Evolutionary conservation across 192 early-diverging fungal genomes (phyloP), one percentile per base, ranked within the genome.

Genomic region (Diversispora eburnea): DNA sequence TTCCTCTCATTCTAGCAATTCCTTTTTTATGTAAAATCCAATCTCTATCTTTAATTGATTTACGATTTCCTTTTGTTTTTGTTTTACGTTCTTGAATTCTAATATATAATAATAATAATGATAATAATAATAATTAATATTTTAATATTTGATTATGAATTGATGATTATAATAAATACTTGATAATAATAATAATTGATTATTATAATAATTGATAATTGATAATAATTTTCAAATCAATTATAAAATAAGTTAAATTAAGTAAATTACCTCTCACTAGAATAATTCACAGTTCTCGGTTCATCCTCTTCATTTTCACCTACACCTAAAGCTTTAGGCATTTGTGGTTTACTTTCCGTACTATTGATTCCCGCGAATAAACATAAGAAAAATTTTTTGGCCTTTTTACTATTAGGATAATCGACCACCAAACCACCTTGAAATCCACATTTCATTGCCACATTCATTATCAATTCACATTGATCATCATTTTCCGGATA

Each of bases 401-500:
- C 96, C 76, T 95, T 97, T 69, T 94, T 88, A 12, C 91, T 94
- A 82, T 98, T 98, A 46, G 97, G 97, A 76, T 93, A 98, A 79
- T 99, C 96, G 7, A 97, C 88, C 0, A 99, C 88, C 15, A 99
- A 76, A 72, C 97, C 97, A 59, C 96, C 96, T 25, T 94, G 93
- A 74, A 99, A 99, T 46, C 97, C 97, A 77, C 92, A 92, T 67
- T 90, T 88, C 80, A 94, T 93, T 10, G 97, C 94, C 7, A 82
- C 82, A 54, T 88, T 84, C 77, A 95, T 91, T 69, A 99, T 93
- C 84, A 98, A 84, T 75, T 99, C 91, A 49, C 95, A 87, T 80
- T 99, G 97, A 62, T 90, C 84, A 70, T 95, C 91, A 80, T 97
- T 96, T 79, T 97, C 96, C 0, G 97, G 96, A 77, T 99, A 98